A percentile compares a stretch with the other conserved stretches of the same genome.
Evolutionary conservation across 2,329 filamentous ascomycete species (phyloP).

Genomic region (Emericellopsis atlantica): DNA sequence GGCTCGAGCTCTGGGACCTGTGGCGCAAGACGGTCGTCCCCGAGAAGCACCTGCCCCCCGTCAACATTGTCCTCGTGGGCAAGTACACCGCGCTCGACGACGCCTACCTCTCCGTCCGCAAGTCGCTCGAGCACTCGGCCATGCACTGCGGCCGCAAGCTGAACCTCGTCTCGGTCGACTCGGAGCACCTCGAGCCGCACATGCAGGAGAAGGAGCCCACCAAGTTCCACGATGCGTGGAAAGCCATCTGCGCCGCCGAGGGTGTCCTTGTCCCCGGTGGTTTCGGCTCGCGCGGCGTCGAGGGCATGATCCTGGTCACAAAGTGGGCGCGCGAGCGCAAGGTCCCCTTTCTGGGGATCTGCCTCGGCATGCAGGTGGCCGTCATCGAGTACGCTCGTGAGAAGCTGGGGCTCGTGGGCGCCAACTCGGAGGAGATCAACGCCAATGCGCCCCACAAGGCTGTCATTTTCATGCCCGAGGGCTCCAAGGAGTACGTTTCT

Average conservation of each 20-base stretch:
- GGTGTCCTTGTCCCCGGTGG: constrained; percentile 57
- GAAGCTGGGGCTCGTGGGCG: constrained; percentile 49
- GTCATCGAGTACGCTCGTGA: constrained; percentile 81
- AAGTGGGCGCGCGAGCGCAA: constrained; percentile 76
- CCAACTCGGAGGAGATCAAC: constrained; percentile 43
- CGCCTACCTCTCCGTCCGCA: constrained; percentile 73
- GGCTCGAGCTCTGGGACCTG: constrained; percentile 58
- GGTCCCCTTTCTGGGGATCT: constrained; percentile 78
- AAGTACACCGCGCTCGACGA: constrained; percentile 84
- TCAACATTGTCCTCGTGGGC: constrained; percentile 72
- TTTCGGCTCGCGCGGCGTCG: constrained; percentile 69
- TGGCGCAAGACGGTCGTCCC: constrained; percentile 64
- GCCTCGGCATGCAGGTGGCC: constrained; percentile 84
- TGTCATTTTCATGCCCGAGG: constrained; percentile 87
- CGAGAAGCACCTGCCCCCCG: constrained; percentile 44
- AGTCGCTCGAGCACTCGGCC: constrained; percentile 80
- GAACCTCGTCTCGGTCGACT: constrained; percentile 73
- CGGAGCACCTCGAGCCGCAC: constrained; percentile 65
- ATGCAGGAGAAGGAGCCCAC: constrained; percentile 50
- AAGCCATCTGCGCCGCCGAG: constrained; percentile 56
- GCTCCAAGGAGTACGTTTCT: constrained; percentile 5
- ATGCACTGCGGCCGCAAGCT: constrained; percentile 78
- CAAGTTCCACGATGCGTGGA: constrained; percentile 78
- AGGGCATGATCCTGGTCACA: constrained; percentile 84
- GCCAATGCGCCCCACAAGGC: constrained; percentile 50